Conservation (phyloP, 2,329 filamentous ascomycete genomes). For the Trichoderma afroharzianum region DNA sequence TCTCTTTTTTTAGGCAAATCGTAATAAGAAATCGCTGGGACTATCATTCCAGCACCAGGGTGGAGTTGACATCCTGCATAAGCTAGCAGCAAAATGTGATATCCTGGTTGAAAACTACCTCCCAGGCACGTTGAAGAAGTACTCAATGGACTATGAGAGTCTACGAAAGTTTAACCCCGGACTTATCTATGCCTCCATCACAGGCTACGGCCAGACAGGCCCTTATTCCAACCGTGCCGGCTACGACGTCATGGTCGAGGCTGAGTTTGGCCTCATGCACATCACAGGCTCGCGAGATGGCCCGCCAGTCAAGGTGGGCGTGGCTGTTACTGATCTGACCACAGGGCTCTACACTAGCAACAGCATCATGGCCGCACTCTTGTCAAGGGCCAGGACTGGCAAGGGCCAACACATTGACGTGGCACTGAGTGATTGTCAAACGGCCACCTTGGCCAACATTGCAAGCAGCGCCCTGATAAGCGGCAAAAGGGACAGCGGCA, state of each 20-base stretch:
- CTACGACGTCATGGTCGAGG: slow-evolving; percentile 99
- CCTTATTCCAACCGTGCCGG: slow-evolving; percentile 84
- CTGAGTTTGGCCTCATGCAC: slow-evolving; percentile 97
- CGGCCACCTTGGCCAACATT: slow-evolving; percentile 91
- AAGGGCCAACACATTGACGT: slow-evolving; percentile 91
- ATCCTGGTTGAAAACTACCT: slow-evolving; percentile 97
- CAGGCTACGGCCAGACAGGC: slow-evolving; percentile 92
- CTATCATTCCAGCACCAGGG: slow-evolving; percentile 84
- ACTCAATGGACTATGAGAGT: slow-evolving; percentile 82
- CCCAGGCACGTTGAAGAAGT: slow-evolving; percentile 84
- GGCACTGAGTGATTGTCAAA: slow-evolving; percentile 88
- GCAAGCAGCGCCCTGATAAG: slow-evolving; percentile 88
- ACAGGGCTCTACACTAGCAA: slow-evolving; percentile 95
- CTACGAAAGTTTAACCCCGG: slow-evolving; percentile 76
- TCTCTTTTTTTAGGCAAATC: slow-evolving; percentile 65
- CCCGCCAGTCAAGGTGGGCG: slow-evolving; percentile 92
- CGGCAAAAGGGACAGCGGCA: slow-evolving; percentile 78
- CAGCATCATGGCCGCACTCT: slow-evolving; percentile 86
- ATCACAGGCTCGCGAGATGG: slow-evolving; percentile 88
- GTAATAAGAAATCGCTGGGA: slow-evolving; percentile 93
- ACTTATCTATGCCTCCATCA: slow-evolving; percentile 93
- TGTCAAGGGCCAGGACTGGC: slow-evolving; percentile 70
- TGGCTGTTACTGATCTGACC: slow-evolving; percentile 93
- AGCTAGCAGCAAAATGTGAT: slow-evolving; percentile 78
- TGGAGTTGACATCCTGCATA: slow-evolving; percentile 83